Conservation (phyloP, 2,329 filamentous ascomycete genomes). For the Penicillium sumatraense region DNA sequence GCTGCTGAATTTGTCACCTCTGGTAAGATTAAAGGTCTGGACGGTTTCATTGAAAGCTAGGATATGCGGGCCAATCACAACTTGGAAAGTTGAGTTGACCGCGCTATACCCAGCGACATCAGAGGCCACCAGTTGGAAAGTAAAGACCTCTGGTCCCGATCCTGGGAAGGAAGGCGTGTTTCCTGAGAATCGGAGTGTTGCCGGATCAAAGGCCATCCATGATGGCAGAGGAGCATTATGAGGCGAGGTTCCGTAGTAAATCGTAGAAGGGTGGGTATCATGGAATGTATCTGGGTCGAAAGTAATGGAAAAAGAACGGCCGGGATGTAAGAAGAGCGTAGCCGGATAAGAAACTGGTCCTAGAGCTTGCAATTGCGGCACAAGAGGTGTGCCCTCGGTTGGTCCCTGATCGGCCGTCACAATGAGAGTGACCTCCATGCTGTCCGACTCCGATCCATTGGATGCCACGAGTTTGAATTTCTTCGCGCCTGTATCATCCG, state of each 20-base stretch:
- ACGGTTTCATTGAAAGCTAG: conserved; percentile 65
- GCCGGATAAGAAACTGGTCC: conserved; percentile 45
- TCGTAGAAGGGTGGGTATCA: conserved; percentile 57
- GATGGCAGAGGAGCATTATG: conserved; percentile 83
- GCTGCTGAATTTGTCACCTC: conserved; percentile 59
- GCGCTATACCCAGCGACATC: conserved; percentile 79
- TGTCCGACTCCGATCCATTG: conserved; percentile 66
- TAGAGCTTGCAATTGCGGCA: conserved; percentile 40
- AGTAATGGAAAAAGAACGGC: conserved; percentile 65
- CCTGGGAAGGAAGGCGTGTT: conserved; percentile 68
- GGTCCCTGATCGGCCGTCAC: conserved; percentile 59
- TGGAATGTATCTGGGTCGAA: conserved; percentile 73
- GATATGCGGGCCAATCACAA: conserved; percentile 73
- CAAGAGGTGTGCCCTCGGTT: conserved; percentile 37
- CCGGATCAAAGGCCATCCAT: conserved; percentile 77
- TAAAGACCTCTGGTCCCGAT: conserved; percentile 72
- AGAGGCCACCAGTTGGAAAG: conserved; percentile 74
- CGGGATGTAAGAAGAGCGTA: conserved; percentile 44
- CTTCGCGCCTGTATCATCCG: conserved; percentile 61
- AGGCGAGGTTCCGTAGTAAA: conserved; percentile 76
- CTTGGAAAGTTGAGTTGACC: conserved; percentile 67
- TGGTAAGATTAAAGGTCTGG: conserved; percentile 62
- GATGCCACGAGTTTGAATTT: conserved; percentile 71
- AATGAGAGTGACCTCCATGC: conserved; percentile 71
- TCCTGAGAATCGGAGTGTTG: conserved; percentile 70